phyloP scores from a whole-genome alignment of 805 yeast species.

The Ogataea methanolica region DNA sequence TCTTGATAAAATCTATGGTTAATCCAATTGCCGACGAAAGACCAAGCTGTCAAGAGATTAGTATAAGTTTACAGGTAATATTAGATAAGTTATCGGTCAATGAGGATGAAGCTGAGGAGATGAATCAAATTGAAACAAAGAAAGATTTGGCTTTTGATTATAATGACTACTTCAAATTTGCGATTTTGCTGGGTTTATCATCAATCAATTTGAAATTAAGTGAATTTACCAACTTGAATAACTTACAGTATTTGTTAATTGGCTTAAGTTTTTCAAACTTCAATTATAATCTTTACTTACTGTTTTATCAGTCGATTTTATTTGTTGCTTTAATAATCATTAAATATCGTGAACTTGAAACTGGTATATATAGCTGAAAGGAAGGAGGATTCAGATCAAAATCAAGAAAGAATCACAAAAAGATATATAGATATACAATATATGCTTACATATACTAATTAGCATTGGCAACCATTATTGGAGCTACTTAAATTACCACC shows the following conservation, averaged over 20 bases:
- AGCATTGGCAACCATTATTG: background rate
- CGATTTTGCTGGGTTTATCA: background rate
- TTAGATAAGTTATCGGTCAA: conserved; percentile 1
- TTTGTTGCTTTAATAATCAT: background rate
- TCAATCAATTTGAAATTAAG: background rate
- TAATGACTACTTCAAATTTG: background rate
- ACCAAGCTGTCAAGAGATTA: conserved; percentile 39
- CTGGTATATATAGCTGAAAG: too few relatives aligned
- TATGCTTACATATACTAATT: background rate
- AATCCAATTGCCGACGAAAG: conserved; percentile 34
- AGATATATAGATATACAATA: background rate
- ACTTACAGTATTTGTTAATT: conserved; percentile 6
- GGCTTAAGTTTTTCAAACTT: background rate
- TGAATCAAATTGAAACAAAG: background rate
- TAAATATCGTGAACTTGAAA: too few relatives aligned
- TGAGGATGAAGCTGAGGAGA: background rate
- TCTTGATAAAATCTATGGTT: conserved; percentile 17
- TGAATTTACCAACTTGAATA: background rate
- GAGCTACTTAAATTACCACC: background rate
- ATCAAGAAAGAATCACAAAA: background rate
- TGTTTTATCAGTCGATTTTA: conserved; percentile 1
- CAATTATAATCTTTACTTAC: background rate
- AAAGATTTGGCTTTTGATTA: background rate
- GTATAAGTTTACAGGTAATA: conserved; percentile 22
- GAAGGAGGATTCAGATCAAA: too few relatives aligned